Percentiles rank a stretch among this genome's conserved stretches.
Conservation (phyloP, 2,329 filamentous ascomycete genomes). For the Penicillium palitans region DNA sequence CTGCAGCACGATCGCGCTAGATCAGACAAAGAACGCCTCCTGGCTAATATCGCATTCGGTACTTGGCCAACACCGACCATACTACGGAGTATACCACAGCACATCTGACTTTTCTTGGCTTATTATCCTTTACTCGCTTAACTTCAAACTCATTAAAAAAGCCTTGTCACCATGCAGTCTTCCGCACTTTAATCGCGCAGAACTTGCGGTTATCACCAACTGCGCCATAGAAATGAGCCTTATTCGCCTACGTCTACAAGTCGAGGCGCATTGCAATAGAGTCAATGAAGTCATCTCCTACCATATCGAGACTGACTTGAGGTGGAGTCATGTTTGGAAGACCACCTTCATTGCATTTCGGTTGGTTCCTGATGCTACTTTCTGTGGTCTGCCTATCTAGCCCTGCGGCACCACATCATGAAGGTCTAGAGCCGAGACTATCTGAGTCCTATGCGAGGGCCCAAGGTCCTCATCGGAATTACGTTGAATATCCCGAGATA, state of each 20-base stretch:
- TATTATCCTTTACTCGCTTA: not conserved
- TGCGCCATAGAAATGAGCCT: slow-evolving; percentile 23
- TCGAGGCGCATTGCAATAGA: not conserved
- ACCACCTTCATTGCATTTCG: not conserved
- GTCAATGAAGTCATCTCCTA: not conserved
- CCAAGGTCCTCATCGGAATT: not conserved
- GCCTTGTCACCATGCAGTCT: slow-evolving; percentile 15
- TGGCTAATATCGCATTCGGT: slow-evolving; percentile 4
- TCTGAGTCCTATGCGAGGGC: not conserved
- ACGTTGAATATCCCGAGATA: not conserved
- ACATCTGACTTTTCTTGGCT: not conserved
- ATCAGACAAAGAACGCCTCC: slow-evolving; percentile 1
- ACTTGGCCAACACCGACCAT: slow-evolving; percentile 5
- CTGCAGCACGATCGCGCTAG: slow-evolving; percentile 8
- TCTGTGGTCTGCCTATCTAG: not conserved
- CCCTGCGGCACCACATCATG: not conserved
- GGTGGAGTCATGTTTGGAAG: not conserved
- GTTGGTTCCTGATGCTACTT: not conserved
- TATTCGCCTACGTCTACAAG: slow-evolving; percentile 4
- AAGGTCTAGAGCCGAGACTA: not conserved
- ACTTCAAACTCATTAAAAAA: not conserved
- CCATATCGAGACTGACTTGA: not conserved
- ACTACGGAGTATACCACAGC: not conserved
- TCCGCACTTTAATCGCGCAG: slow-evolving; percentile 1
- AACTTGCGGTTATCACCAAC: slow-evolving; percentile 31